Evolutionary conservation across 495 filamentous ascomycete genomes (phyloP), one percentile per base, ranked within the genome.

Genomic region (Letharia lupina): DNA sequence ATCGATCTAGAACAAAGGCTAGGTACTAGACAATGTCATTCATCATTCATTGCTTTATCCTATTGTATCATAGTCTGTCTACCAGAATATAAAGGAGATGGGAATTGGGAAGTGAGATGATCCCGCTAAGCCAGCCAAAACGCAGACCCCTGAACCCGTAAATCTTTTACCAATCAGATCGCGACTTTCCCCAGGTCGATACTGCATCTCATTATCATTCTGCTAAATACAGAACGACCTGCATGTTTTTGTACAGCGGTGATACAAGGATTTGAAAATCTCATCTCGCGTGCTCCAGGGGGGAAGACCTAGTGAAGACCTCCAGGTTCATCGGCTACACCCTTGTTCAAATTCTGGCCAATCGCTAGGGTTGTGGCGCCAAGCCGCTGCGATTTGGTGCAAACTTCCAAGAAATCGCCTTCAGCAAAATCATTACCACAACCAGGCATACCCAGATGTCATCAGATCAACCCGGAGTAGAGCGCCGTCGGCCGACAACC

Each of bases 401-500:
- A 20, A 57, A 57, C 52, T 37, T 57, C 37, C 15, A 33, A 20
- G 33, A 57, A 57, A 37, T 37, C 31, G 33, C 54, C 54, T 57
- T 37, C 54, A 33, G 33, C 31, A 57, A 57, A 2, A 10, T 33
- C 13, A 9, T 28, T 18, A 44, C 41, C 54, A 65, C 20, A 42
- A 40, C 44, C 37, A 64, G 28, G n/a, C 9, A 35, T n/a, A 23
- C 35, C n/a, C 44, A 40, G 11, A 44, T 61, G 64, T 66, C 64
- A 66, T 66, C 58, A 62, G 64, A 62, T 39, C 64, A 45, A 66
- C 7, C 6, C 40, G 39, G 20, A 33, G 6, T 18, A 65, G 4
- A 39, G 39, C 56, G 40, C n/a, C n/a, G 33, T 54, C 33, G 28
- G 28, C 60, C 58, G 40, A 58, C 56, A 31, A 31, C 31, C 7